Conservation (phyloP, 2,329 filamentous ascomycete species). For the Colletotrichum caudatum region DNA sequence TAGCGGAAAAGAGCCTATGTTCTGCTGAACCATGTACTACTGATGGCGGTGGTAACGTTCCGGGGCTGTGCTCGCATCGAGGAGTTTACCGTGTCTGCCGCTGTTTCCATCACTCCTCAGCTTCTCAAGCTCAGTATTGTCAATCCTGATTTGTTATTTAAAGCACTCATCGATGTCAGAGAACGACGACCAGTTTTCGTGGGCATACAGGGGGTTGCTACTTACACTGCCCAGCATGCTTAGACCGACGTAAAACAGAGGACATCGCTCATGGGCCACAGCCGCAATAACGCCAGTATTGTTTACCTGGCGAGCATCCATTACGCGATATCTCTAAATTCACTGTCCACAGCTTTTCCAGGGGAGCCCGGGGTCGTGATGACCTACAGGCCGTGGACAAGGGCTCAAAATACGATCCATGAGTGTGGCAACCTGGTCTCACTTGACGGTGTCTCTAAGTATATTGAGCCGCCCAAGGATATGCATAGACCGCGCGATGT, state of each 20-base stretch:
- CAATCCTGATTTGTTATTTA: conserved; percentile 57
- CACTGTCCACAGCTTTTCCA: conserved; percentile 67
- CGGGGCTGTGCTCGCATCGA: conserved; percentile 47
- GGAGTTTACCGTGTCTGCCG: conserved; percentile 63
- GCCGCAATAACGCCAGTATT: conserved; percentile 68
- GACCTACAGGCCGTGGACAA: conserved; percentile 58
- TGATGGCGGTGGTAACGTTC: conserved; percentile 36
- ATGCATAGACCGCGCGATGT: conserved; percentile 23
- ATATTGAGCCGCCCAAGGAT: conserved; percentile 53
- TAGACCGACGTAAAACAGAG: conserved; percentile 56
- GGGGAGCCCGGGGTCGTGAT: conserved; percentile 57
- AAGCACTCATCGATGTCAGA: conserved; percentile 53
- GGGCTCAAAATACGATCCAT: conserved; percentile 61
- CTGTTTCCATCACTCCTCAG: conserved; percentile 59
- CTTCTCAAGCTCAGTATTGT: conserved; percentile 54
- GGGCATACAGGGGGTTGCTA: conserved; percentile 67
- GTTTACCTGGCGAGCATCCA: conserved; percentile 72
- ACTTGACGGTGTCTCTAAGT: conserved; percentile 55
- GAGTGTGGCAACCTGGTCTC: conserved; percentile 50
- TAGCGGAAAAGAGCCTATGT: conserved; percentile 56
- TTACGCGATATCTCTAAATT: conserved; percentile 71
- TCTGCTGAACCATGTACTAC: conserved; percentile 54
- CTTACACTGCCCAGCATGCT: conserved; percentile 63
- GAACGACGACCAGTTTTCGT: conserved; percentile 61
- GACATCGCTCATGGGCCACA: conserved; percentile 63